Evolutionary conservation across 495 filamentous ascomycete species (phyloP).

Genomic region (Trichoderma asperelloides): DNA sequence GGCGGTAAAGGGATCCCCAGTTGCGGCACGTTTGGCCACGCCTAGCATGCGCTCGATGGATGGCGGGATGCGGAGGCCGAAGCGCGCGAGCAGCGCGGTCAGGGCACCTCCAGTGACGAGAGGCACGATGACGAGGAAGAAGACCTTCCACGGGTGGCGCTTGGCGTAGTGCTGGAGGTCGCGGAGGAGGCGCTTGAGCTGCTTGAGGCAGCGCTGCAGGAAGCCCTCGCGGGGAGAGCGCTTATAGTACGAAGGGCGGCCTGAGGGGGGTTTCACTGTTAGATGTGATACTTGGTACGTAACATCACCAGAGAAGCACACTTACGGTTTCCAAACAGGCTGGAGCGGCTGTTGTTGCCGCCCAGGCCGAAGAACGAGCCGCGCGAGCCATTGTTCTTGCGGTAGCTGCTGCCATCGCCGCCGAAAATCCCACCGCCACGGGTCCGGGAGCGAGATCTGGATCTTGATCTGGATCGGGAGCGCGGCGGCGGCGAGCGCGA

Average conservation of each 20-base stretch:
- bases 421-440: slow-evolving; percentile 25
- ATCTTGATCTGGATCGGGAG: slow-evolving; percentile 10
- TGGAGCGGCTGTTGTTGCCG: slow-evolving; percentile 31
- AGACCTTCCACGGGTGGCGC: slow-evolving; percentile 70
- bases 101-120: slow-evolving; percentile 74
- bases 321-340: slow-evolving; percentile 42
- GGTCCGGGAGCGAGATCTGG: slow-evolving; percentile 13
- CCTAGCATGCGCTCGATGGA: slow-evolving; percentile 47
- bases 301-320: slow-evolving; percentile 1
- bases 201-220: slow-evolving; percentile 55
- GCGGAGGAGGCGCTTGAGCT: slow-evolving; percentile 63
- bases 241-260: slow-evolving; percentile 57
- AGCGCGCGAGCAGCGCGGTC: slow-evolving; percentile 57
- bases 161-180: slow-evolving; percentile 69
- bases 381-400: slow-evolving; percentile 33
- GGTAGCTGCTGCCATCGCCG: slow-evolving; percentile 22
- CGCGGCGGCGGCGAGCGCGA: slow-evolving; percentile 22
- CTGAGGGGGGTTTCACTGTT: slow-evolving; percentile 38
- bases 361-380: slow-evolving; percentile 46
- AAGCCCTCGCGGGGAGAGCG: slow-evolving; percentile 69
- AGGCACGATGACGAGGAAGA: slow-evolving; percentile 78
- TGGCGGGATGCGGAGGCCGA: slow-evolving; percentile 66
- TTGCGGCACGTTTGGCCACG: slow-evolving; percentile 43
- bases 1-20: slow-evolving; percentile 42
- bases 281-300: background rate